These are phyloP conservation scores for Pseudocercospora crystallina DNA, from an alignment of 2,329 filamentous ascomycete species.

Conservation along the genomic window DNA sequence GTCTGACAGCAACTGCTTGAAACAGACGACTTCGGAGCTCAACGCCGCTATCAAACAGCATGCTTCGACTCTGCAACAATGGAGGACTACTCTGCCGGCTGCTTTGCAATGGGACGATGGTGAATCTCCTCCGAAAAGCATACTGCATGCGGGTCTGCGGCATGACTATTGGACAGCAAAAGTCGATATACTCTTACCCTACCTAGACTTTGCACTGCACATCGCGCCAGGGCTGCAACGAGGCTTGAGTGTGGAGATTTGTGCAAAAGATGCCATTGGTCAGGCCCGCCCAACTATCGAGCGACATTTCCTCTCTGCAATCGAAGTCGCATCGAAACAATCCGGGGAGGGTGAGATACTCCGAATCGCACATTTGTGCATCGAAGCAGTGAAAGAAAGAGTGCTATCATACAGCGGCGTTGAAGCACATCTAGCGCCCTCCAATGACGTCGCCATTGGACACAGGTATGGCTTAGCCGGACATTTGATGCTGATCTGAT, in stretches of 20 bases:
- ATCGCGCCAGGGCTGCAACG: slow-evolving; percentile 31
- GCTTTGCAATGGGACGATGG: slow-evolving; percentile 62
- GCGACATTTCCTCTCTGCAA: slow-evolving; percentile 19
- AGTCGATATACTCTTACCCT: slow-evolving; percentile 81
- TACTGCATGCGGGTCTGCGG: slow-evolving; percentile 77
- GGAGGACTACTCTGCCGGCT: slow-evolving; percentile 50
- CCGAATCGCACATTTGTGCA: slow-evolving; percentile 46
- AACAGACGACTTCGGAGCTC: neutral
- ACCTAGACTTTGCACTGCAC: slow-evolving; percentile 60
- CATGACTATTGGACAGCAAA: slow-evolving; percentile 89
- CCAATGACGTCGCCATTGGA: too few relatives aligned
- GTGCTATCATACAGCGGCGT: too few relatives aligned
- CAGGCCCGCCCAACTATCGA: slow-evolving; percentile 15
- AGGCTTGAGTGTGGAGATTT: slow-evolving; percentile 10
- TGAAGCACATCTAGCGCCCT: too few relatives aligned
- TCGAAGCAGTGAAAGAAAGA: slow-evolving; percentile 74
- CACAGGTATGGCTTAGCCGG: too few relatives aligned
- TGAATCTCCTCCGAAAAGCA: slow-evolving; percentile 69
- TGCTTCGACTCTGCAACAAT: slow-evolving; percentile 43
- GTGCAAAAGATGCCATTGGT: slow-evolving; percentile 18
- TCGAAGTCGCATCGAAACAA: slow-evolving; percentile 8
- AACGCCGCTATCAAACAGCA: slow-evolving; percentile 23
- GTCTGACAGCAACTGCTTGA: neutral
- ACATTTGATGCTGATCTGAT: too few relatives aligned
- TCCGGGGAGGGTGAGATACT: slow-evolving; percentile 20